Evolutionary conservation across 352 stramenopile species (phyloP).

Genomic region (Phytophthora litchii): DNA sequence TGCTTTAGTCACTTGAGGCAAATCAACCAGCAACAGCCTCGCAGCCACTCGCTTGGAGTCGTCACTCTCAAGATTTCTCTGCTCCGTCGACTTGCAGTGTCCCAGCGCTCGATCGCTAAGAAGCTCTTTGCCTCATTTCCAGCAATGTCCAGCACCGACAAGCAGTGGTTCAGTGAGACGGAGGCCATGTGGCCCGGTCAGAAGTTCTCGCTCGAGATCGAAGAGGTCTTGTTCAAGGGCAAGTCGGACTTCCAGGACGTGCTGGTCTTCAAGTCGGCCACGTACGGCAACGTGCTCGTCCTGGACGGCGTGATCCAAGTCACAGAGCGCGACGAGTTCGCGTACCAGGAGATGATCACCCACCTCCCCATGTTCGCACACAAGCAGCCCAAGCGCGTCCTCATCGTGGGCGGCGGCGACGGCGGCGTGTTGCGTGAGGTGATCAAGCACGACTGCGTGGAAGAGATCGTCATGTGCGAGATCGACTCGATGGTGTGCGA

Average conservation of each 20-base stretch:
- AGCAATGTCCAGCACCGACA: conserved; percentile 43
- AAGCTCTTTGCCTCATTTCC: conserved; percentile 4
- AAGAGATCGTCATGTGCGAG: conserved; percentile 98
- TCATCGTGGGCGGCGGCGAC: conserved; percentile 98
- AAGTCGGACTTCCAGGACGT: conserved; percentile 98
- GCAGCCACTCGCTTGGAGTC: conserved; percentile 8
- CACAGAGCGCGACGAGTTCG: conserved; percentile 98
- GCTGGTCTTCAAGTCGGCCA: conserved; percentile 98
- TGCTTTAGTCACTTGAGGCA: conserved; percentile 12
- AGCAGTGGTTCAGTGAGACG: conserved; percentile 95
- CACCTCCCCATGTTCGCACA: conserved; percentile 98
- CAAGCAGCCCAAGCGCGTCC: conserved; percentile 93
- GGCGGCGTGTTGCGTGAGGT: conserved; percentile 98
- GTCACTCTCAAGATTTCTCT: conserved; percentile 30
- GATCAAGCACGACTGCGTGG: conserved; percentile 91
- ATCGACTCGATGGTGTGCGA: conserved; percentile 98
- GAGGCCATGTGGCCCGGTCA: conserved; percentile 95
- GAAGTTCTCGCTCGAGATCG: conserved; percentile 93
- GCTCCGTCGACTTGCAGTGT: conserved; percentile 19
- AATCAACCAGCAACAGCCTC: conserved; percentile 15
- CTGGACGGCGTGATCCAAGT: conserved; percentile 99
- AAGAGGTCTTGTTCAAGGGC: conserved; percentile 94
- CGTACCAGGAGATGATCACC: conserved; percentile 99
- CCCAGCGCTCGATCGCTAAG: neutral
- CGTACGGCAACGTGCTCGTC: conserved; percentile 98